phyloP scores from a whole-genome alignment of 352 stramenopile genomes.

The Phytophthora agathidicida region DNA sequence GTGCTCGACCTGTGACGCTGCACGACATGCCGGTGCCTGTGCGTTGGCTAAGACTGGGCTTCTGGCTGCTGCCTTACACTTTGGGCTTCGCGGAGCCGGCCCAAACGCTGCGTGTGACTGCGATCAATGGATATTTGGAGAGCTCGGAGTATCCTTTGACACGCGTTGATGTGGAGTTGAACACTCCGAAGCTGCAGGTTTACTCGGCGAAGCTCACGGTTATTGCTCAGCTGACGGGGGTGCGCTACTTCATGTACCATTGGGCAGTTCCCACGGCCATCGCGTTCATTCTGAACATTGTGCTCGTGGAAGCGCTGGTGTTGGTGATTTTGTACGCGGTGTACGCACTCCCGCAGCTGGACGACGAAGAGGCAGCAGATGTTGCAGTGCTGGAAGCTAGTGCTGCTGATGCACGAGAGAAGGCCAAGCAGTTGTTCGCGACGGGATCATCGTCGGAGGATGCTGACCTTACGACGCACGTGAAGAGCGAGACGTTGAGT shows the following conservation, averaged over 20 bases:
- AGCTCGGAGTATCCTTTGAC: slow-evolving; percentile 57
- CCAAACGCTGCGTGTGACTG: slow-evolving; percentile 56
- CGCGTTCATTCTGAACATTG: slow-evolving; percentile 81
- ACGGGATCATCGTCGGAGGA: slow-evolving; percentile 12
- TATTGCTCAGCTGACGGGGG: slow-evolving; percentile 79
- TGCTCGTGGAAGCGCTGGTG: slow-evolving; percentile 69
- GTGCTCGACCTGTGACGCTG: slow-evolving; percentile 64
- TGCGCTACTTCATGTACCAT: slow-evolving; percentile 90
- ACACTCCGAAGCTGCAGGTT: slow-evolving; percentile 74
- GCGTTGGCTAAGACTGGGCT: slow-evolving; percentile 45
- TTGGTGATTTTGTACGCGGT: slow-evolving; percentile 72
- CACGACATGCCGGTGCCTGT: slow-evolving; percentile 67
- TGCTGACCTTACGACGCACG: slow-evolving; percentile 27
- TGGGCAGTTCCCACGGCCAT: slow-evolving; percentile 76
- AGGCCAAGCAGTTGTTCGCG: slow-evolving; percentile 31
- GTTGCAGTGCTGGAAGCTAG: slow-evolving; percentile 24
- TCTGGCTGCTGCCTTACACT: slow-evolving; percentile 62
- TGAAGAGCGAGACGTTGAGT: slow-evolving; percentile 46
- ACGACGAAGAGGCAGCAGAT: slow-evolving; percentile 27
- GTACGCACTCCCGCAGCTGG: slow-evolving; percentile 55
- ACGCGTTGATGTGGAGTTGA: slow-evolving; percentile 56
- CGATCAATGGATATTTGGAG: slow-evolving; percentile 78
- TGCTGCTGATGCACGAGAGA: slow-evolving; percentile 27
- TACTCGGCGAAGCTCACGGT: slow-evolving; percentile 80
- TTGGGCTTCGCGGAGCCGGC: slow-evolving; percentile 62